These are phyloP conservation scores for Aspergillus leporis DNA, from an alignment of 495 filamentous ascomycete genomes.

Conservation along the genomic window DNA sequence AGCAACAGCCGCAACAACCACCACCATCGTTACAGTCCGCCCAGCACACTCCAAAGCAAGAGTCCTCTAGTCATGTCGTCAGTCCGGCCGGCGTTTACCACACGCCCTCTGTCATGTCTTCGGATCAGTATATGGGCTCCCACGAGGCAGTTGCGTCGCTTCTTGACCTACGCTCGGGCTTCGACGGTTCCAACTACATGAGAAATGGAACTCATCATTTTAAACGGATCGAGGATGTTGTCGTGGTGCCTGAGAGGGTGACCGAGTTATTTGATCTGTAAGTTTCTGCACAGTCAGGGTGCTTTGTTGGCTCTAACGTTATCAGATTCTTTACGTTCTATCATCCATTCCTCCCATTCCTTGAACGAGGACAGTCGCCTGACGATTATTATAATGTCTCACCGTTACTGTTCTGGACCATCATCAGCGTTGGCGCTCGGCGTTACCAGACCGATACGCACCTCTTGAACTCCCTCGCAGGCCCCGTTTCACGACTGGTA, in stretches of 20 bases:
- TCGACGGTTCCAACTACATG: conserved; percentile 48
- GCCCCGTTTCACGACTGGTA: conserved; percentile 70
- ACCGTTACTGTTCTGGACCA: conserved; percentile 82
- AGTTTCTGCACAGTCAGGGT: conserved; percentile 10
- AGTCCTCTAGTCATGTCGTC: conserved; percentile 50
- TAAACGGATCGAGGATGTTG: conserved; percentile 69
- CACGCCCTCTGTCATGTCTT: conserved; percentile 44
- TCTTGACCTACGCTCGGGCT: conserved; percentile 66
- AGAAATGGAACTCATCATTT: conserved; percentile 45
- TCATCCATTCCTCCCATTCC: conserved; percentile 82
- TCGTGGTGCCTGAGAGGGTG: conserved; percentile 70
- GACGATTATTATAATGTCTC: conserved; percentile 74
- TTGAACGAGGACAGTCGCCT: conserved; percentile 67
- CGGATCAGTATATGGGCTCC: conserved; percentile 70
- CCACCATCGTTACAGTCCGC: conserved; percentile 45
- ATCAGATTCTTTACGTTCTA: conserved; percentile 71
- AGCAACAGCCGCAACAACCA: conserved; percentile 44
- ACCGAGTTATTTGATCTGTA: conserved; percentile 74
- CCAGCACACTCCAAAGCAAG: conserved; percentile 54
- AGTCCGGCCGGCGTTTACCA: conserved; percentile 44
- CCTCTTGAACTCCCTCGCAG: conserved; percentile 68
- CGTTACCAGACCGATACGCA: conserved; percentile 65
- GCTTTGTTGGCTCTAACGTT: conserved; percentile 12
- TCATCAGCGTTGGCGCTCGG: conserved; percentile 78
- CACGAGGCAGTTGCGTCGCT: conserved; percentile 84